These are phyloP conservation scores for Yarrowia galli DNA, from an alignment of 1,139 yeast species.

Conservation along the genomic window DNA sequence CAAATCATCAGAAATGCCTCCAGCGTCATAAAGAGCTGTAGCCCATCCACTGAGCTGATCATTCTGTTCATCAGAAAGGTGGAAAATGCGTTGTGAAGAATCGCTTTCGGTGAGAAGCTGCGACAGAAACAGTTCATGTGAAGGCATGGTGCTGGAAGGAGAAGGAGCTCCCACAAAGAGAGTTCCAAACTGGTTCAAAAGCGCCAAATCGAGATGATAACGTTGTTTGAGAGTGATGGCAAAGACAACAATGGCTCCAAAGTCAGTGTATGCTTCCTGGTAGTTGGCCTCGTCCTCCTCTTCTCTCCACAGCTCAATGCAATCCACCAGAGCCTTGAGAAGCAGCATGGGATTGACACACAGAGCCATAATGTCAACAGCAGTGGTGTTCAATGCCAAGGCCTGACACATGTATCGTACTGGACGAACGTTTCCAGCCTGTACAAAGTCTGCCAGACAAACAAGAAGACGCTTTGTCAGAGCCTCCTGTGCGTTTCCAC, in stretches of 20 bases:
- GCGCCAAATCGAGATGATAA: slow-evolving; percentile 53
- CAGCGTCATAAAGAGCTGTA: slow-evolving; percentile 78
- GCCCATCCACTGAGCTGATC: slow-evolving; percentile 78
- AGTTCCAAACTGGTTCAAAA: slow-evolving; percentile 17
- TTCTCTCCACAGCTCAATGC: slow-evolving; percentile 51
- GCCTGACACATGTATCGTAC: slow-evolving; percentile 60
- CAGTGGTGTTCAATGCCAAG: slow-evolving; percentile 54
- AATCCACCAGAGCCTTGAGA: slow-evolving; percentile 49
- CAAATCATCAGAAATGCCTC: slow-evolving; percentile 85
- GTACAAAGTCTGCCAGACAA: slow-evolving; percentile 43
- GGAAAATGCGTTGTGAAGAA: slow-evolving; percentile 42
- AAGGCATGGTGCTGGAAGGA: slow-evolving; percentile 22
- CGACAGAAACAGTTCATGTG: slow-evolving; percentile 37
- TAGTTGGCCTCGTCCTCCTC: slow-evolving; percentile 60
- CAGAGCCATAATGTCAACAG: slow-evolving; percentile 56
- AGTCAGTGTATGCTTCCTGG: slow-evolving; percentile 73
- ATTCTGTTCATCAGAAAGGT: slow-evolving; percentile 49
- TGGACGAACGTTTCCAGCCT: slow-evolving; percentile 46
- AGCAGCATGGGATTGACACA: slow-evolving; percentile 47
- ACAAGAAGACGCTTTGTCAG: slow-evolving; percentile 44
- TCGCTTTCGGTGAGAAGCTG: slow-evolving; percentile 37
- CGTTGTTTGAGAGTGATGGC: slow-evolving; percentile 57
- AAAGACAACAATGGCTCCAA: slow-evolving; percentile 65
- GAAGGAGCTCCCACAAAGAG: slow-evolving; percentile 23
- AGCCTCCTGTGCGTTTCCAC: slow-evolving; percentile 46